Evolutionary conservation across 371 early-diverging fungal genomes (phyloP), one percentile per base, ranked within the genome.

Genomic region (Lichtheimia ramosa): DNA sequence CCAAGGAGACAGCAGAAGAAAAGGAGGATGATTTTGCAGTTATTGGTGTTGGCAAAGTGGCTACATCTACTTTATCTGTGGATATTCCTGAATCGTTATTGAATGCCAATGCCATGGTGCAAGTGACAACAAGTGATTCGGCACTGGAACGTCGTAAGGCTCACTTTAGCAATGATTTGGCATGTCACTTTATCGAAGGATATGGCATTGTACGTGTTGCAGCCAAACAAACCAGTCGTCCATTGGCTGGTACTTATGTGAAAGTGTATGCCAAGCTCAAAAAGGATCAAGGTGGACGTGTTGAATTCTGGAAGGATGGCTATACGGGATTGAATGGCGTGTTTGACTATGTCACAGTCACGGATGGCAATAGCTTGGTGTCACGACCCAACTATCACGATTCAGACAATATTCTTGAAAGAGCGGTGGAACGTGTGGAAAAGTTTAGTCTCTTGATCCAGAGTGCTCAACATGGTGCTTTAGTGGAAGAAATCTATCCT

Each of bases 261-360:
- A 86, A 86, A 61, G 84, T 84, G 0, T 86, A 86, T 59, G 83
- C 74, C 15, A 69, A 72, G 21, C 27, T 74, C 55, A 82, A 80
- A 56, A 43, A n/a, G 27, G 49, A 18, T 24, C 68, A 65, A 1
- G 28, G 40, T 24, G 34, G 34, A 8, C 34, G 34, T 8, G 69
- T 64, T 5, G 43, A 68, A 8, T 86, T 85, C 59, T 86, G 85
- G 85, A 84, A 83, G 54, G 87, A 86, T 54, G 87, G 85, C 5
- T 83, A 86, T 54, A 86, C 85, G 18, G 83, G 80, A 21, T 52
- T 86, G 27, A 77, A 82, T 42, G 87, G 87, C 34, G 73, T 79
- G 20, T 86, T 86, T 62, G 83, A 83, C 24, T 86, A 86, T 54
- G 71, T 83, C 27, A 67, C 69, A 13, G 81, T 84, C 7, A 83